These are phyloP conservation scores for Podochytrium sp. DNA, from an alignment of 192 early-diverging fungal species.

Conservation along the genomic window DNA sequence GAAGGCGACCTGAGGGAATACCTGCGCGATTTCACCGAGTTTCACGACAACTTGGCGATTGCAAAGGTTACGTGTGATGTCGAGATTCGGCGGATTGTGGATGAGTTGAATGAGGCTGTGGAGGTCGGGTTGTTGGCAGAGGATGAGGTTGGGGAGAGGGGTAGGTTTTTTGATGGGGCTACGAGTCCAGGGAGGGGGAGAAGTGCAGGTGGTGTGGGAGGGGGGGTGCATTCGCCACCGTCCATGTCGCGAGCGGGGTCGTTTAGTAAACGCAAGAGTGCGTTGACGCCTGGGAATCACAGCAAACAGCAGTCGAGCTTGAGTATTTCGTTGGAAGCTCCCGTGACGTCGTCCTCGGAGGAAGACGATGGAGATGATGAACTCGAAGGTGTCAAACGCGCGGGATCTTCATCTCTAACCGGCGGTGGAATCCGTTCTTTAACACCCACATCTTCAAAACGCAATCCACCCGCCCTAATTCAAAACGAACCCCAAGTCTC, in stretches of 20 bases:
- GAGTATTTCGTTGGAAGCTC: conserved; percentile 22
- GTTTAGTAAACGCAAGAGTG: not conserved
- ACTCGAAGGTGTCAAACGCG: not conserved
- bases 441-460: not conserved
- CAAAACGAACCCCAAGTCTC: not conserved
- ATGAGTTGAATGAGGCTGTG: conserved; percentile 69
- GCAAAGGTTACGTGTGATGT: conserved; percentile 59
- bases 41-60: conserved; percentile 47
- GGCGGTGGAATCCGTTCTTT: not conserved
- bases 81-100: conserved; percentile 66
- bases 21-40: conserved; percentile 56
- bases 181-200: not conserved
- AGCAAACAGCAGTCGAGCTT: conserved; percentile 26
- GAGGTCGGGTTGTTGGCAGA: conserved; percentile 53
- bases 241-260: conserved; percentile 11
- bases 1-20: conserved; percentile 53
- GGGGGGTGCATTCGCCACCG: conserved; percentile 3
- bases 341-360: not conserved
- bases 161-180: not conserved
- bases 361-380: not conserved
- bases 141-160: conserved; percentile 32
- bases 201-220: not conserved
- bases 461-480: not conserved
- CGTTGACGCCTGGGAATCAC: not conserved
- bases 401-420: not conserved